Conservation (phyloP, 108 stramenopile genomes). For the Skeletonema costatum region DNA sequence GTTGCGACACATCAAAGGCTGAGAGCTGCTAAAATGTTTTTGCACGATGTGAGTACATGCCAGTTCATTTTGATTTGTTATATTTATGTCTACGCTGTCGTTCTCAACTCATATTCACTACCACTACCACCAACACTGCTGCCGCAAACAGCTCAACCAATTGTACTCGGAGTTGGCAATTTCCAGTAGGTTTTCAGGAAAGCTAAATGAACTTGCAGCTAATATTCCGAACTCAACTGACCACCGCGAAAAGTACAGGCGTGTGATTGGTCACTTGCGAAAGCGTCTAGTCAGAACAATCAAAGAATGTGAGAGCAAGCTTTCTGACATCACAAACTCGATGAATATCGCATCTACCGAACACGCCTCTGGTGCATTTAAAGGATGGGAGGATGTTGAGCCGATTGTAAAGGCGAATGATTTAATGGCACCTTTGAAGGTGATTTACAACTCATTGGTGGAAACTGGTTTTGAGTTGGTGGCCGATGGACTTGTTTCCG, state of each 20-base stretch:
- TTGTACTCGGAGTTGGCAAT: slow-evolving; percentile 65
- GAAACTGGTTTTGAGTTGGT: slow-evolving; percentile 86
- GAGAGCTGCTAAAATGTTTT: slow-evolving; percentile 82
- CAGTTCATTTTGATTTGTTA: slow-evolving; percentile 3
- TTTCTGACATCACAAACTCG: slow-evolving; percentile 34
- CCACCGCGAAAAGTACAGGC: slow-evolving; percentile 75
- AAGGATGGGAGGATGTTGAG: slow-evolving; percentile 66
- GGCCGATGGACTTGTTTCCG: slow-evolving; percentile 90
- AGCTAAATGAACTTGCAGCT: slow-evolving; percentile 58
- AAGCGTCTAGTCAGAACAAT: slow-evolving; percentile 74
- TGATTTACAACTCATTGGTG: slow-evolving; percentile 85
- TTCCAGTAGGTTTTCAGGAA: slow-evolving; percentile 69
- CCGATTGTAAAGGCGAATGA: slow-evolving; percentile 70
- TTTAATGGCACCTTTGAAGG: slow-evolving; percentile 75
- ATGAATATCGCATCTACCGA: slow-evolving; percentile 16
- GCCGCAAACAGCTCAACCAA: background rate
- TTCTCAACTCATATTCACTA: background rate
- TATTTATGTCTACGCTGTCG: background rate
- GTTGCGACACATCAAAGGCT: slow-evolving; percentile 84
- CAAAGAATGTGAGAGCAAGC: slow-evolving; percentile 62
- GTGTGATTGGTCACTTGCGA: slow-evolving; percentile 81
- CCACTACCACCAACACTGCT: background rate
- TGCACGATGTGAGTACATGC: slow-evolving; percentile 72
- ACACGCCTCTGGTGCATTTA: slow-evolving; percentile 26
- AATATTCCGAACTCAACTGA: slow-evolving; percentile 53